Conservation (phyloP, 108 stramenopile species). For the Epipyxis sp. region DNA sequence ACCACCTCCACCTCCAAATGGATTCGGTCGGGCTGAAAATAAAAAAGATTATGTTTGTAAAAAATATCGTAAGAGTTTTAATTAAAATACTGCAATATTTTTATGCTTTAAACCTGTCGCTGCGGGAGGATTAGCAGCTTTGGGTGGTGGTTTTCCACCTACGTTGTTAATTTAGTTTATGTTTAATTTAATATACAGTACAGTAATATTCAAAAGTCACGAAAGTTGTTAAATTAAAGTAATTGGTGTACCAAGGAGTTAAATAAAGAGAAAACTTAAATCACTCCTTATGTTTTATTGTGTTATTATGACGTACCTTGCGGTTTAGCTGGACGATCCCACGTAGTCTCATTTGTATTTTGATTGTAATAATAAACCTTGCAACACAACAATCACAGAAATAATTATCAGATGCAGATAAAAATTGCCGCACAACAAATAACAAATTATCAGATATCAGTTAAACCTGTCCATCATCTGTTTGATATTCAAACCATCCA, state of each 20-base stretch:
- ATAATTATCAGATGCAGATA: too few relatives aligned
- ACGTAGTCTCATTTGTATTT: conserved; percentile 71
- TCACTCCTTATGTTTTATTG: neutral
- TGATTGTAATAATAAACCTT: conserved; percentile 80
- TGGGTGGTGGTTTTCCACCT: too few relatives aligned
- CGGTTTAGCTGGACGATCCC: conserved; percentile 55
- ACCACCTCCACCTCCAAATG: neutral
- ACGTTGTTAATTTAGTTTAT: too few relatives aligned
- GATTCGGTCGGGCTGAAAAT: conserved; percentile 16
- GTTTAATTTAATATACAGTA: neutral
- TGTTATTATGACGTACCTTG: neutral
- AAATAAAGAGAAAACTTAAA: too few relatives aligned
- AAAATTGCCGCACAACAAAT: neutral
- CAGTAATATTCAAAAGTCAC: too few relatives aligned
- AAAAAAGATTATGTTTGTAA: too few relatives aligned
- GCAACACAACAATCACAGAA: neutral
- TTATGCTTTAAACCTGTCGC: too few relatives aligned
- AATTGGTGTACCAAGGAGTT: too few relatives aligned
- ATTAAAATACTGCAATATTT: too few relatives aligned
- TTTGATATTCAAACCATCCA: conserved; percentile 64
- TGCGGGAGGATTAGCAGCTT: too few relatives aligned
- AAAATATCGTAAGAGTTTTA: too few relatives aligned
- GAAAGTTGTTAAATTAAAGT: too few relatives aligned
- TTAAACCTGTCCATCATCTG: conserved; percentile 64
- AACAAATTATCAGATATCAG: neutral